Evolutionary conservation across 179 eudicot genomes (phyloP), one percentile per base, ranked within the genome.

Genomic region (Vitellaria paradoxa): DNA sequence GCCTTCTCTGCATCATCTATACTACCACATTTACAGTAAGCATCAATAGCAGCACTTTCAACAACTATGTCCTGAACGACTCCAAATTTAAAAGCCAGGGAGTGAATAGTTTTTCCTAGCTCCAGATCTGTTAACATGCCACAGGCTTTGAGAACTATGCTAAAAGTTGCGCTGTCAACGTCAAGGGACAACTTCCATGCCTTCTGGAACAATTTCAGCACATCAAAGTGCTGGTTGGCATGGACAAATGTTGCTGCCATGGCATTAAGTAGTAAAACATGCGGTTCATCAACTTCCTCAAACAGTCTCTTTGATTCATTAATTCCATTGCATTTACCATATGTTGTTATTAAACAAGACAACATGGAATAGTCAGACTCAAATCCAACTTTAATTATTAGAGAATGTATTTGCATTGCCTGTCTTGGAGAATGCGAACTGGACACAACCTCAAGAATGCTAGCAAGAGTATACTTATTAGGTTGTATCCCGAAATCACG

Each of bases 11-110:
- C 91, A 56, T 85, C 85, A 53, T 78, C 82, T 72, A 88, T 76
- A 65, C 87, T 84, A 59, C 96, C 96, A 76, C 93, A 89, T 69
- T 89, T 91, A 50, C 93, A 85, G 76, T 88, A 90, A 87, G 88
- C 84, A 83, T 91, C 96, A 68, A 90, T 71, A n/a, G 83, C 80
- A 72, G 92, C 91, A 61, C 89, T 91, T 82, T 80, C 82, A 75
- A 90, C 86, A 71, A 84, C 87, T 23, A 75, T 78, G 82, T 86
- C 84, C 73, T 74, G 80, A 76, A 80, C 82, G 84, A 88, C 59
- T 62, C 85, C 86, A 69, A 61, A 73, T 79, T 88, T 85, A 53
- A 89, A 63, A 6, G 86, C 81, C 81, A 89, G 68, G 23, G 89
- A 91, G 62, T 88, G 90, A 72, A 89, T 72, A 85, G 87, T 78